Evolutionary conservation across 768 basidiomycete genomes (phyloP), one percentile per base, ranked within the genome.

Genomic region (Lentinus brumalis): DNA sequence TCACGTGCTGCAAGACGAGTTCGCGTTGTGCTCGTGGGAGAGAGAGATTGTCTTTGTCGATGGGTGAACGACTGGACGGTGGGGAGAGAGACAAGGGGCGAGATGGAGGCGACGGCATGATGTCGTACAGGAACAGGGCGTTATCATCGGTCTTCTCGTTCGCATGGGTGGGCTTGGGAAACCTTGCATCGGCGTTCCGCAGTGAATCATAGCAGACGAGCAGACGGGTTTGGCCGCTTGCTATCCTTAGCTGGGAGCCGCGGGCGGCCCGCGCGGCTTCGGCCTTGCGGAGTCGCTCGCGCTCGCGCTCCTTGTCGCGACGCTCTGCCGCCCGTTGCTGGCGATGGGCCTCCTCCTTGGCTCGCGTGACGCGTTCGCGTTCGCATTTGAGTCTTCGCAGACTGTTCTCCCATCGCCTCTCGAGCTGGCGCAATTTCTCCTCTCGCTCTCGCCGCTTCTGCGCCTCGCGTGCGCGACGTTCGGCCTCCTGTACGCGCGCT

Each of bases 401-500:
- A 50, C 62, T 67, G 53, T 53, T 57, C 61, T 71, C 73, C 74
- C 74, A 76, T 3, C 68, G 52, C 38, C 63, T 64, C 66, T 72
- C 72, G 38, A 66, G 66, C 53, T 53, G 55, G 49, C 62, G 45
- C 55, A 71, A 64, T 50, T 69, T 52, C 56, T 64, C 69, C 35
- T 71, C 66, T 26, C 69, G 62, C 61, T 75, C 76, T 30, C 74
- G 67, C 45, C 73, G 63, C 58, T 67, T 67, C 68, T 69, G 67
- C 58, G 79, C 75, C 60, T 76, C 71, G 11, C 59, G 56, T 26
- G 75, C 75, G 46, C 73, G 74, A 53, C 65, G 62, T 64, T 76
- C 75, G n/a, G 69, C 70, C 56, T 76, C 72, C 51, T 69, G 71
- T 53, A 76, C 68, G 60, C 75, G 77, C 44, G 78, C 78, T 44